Evolutionary conservation across 2,329 filamentous ascomycete genomes (phyloP), one percentile per base, ranked within the genome.

Genomic region (Xylariales sp.): DNA sequence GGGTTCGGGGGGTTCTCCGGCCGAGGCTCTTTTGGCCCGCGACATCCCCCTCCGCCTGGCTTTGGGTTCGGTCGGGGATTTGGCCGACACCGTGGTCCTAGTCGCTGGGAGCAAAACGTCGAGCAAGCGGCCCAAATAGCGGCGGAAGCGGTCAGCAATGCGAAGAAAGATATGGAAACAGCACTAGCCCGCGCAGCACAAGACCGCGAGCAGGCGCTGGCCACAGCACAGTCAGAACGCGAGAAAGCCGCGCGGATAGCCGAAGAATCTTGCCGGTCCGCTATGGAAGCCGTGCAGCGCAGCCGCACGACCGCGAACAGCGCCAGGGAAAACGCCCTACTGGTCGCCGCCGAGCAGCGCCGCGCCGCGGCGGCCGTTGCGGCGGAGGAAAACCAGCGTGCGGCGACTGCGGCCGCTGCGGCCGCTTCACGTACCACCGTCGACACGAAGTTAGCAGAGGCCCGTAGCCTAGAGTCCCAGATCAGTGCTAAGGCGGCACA

Each of bases 381-480:
- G 34, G 28, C 45, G 56, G 56, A 55, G 5, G 55, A 56, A 16
- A 56, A 28, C 39, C 5, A 28, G 28, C 54, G 39, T 28, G 14
- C 23, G 7, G 54, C 58, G 43, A 16, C 49, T 46, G 52, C 34
- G 12, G 55, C 49, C 12, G 55, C 30, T 39, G 52, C 34, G n/a
- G 55, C 49, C 12, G 55, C 30, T 39, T 23, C 53, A 7, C 52
- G 64, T n/a, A 45, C 41, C 23, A n/a, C 55, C 4, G 43, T 52
- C 53, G 55, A 64, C 5, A 3, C 65, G 0, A 68, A 65, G 23
- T 48, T 65, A 1, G 62, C 65, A 10, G 32, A 68, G 50, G 59
- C 55, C 30, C 39, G 18, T 12, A 58, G 32, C 30, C 46, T 69
- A 0, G 64, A 69, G 43, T 50, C 36, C 9, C 48, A 63, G 59